Conservation (phyloP, 1,284 basidiomycete species). For the Rhodotorula sp. region DNA sequence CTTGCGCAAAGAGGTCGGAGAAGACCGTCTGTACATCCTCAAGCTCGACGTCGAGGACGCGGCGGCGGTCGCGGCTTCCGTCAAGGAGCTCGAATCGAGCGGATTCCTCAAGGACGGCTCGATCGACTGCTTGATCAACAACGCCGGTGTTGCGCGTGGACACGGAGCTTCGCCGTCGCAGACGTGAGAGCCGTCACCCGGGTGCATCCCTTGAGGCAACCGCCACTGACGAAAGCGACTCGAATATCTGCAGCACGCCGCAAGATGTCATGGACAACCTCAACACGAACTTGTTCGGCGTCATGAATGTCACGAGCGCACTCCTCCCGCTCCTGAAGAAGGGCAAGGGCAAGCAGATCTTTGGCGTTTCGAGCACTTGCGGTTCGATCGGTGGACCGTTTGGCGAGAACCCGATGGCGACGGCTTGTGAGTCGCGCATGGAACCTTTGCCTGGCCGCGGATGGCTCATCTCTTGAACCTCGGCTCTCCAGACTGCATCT, state of each 20-base stretch:
- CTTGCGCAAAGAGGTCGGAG: background rate
- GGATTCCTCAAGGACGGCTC: conserved; percentile 4
- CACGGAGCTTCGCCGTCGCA: background rate
- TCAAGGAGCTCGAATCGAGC: conserved; percentile 8
- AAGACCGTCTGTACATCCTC: conserved; percentile 9
- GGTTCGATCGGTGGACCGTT: background rate
- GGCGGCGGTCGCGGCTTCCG: conserved; percentile 1
- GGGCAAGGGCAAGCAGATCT: conserved; percentile 3
- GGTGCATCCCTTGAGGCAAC: background rate
- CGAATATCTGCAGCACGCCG: background rate
- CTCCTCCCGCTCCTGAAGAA: conserved; percentile 15
- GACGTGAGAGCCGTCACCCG: background rate
- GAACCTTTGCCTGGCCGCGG: background rate
- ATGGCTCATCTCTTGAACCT: background rate
- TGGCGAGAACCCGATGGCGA: background rate
- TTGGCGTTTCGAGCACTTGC: background rate
- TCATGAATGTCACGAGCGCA: background rate
- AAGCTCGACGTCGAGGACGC: conserved; percentile 5
- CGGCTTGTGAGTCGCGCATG: background rate
- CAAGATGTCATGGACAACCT: conserved; percentile 2
- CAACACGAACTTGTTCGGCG: conserved; percentile 15
- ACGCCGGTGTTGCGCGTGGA: conserved; percentile 5
- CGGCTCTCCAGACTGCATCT: background rate
- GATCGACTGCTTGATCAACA: conserved; percentile 14
- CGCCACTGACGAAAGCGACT: background rate